Evolutionary conservation across 352 stramenopile genomes (phyloP).

Genomic region (Hyaloperonospora brassicae): DNA sequence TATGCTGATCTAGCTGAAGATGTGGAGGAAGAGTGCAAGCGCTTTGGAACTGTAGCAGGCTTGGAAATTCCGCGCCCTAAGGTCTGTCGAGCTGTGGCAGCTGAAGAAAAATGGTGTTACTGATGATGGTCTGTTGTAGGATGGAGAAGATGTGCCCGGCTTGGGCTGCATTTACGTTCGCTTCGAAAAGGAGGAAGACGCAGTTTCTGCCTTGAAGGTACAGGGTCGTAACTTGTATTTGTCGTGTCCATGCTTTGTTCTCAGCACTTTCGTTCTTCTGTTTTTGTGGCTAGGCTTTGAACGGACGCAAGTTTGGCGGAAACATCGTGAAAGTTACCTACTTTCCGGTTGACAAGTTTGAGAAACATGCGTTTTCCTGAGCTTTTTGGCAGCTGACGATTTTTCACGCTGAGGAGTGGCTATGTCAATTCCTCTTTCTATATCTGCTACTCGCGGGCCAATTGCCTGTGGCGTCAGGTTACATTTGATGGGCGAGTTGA

Average conservation of each 20-base stretch:
- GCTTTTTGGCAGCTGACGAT: constrained; percentile 3
- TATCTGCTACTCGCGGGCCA: constrained; percentile 16
- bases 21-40: constrained; percentile 86
- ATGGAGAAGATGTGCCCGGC: constrained; percentile 44
- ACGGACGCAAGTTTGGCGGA: constrained; percentile 79
- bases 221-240: not conserved
- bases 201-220: constrained; percentile 68
- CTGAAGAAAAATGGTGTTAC: not conserved
- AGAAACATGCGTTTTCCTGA: constrained; percentile 58
- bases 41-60: constrained; percentile 59
- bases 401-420: constrained; percentile 11
- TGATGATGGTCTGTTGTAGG: constrained; percentile 26
- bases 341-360: constrained; percentile 65
- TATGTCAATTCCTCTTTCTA: constrained; percentile 15
- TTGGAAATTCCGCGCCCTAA: constrained; percentile 78
- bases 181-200: constrained; percentile 51
- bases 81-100: constrained; percentile 27
- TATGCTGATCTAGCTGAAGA: constrained; percentile 85
- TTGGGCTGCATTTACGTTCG: constrained; percentile 79
- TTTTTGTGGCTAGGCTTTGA: constrained; percentile 44
- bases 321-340: constrained; percentile 81
- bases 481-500: constrained; percentile 11
- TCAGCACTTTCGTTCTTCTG: not conserved
- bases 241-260: not conserved
- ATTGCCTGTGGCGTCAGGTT: constrained; percentile 16